Conservation (phyloP, 441 rosid species). For the Hura crepitans region DNA sequence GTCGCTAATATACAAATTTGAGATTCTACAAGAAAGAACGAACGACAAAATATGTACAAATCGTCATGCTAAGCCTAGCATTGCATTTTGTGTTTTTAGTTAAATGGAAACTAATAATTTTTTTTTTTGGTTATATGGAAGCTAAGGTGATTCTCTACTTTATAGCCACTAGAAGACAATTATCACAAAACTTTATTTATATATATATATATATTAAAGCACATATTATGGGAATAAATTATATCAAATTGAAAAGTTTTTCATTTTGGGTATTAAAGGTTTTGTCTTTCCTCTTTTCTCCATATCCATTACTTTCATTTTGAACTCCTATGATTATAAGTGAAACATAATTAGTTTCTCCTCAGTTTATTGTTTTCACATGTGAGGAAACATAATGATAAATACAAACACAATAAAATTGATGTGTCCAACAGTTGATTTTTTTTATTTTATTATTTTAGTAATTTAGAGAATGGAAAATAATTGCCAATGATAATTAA, state of each 20-base stretch:
- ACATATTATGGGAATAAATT: constrained; percentile 9
- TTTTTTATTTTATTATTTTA: background rate
- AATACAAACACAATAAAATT: background rate
- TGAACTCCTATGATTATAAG: background rate
- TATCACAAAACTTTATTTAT: constrained; percentile 1
- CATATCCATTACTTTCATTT: background rate
- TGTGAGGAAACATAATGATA: background rate
- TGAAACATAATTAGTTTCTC: background rate
- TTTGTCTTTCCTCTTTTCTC: too few relatives aligned
- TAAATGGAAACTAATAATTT: background rate
- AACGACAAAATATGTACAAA: too few relatives aligned
- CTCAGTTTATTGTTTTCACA: background rate
- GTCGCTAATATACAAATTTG: too few relatives aligned
- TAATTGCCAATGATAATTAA: too few relatives aligned
- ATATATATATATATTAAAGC: background rate
- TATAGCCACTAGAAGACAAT: constrained; percentile 10
- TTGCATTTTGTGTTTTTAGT: background rate
- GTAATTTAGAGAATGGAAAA: background rate
- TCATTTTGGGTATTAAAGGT: background rate
- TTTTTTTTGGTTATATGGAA: background rate
- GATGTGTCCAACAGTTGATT: background rate
- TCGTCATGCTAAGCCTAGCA: background rate
- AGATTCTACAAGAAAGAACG: too few relatives aligned
- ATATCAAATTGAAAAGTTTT: constrained; percentile 3
- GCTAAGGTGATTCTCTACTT: constrained; percentile 15